Evolutionary conservation across 345 rosid genomes (phyloP).

Genomic region (Arabis alpina): DNA sequence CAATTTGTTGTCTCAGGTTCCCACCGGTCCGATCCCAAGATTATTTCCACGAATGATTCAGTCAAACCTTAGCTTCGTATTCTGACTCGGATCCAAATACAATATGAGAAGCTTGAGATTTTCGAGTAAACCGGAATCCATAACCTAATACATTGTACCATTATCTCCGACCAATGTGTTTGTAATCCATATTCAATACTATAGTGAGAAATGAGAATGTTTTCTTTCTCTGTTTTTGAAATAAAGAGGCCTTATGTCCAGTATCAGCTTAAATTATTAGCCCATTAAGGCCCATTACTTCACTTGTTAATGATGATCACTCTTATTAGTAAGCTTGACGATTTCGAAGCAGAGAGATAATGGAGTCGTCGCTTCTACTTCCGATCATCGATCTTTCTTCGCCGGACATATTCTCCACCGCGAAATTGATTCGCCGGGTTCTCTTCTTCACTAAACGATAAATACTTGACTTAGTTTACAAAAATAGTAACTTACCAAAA

Average conservation of each 20-base stretch:
- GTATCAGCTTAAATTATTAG: no score
- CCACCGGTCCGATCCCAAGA: slow-evolving; percentile 64
- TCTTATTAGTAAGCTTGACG: no score
- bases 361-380: slow-evolving; percentile 44
- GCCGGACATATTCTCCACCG: slow-evolving; percentile 47
- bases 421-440: slow-evolving; percentile 57
- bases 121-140: background rate
- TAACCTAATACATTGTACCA: no score
- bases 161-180: no score
- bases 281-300: no score
- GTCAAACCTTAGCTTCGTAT: slow-evolving; percentile 43
- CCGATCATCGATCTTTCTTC: slow-evolving; percentile 58
- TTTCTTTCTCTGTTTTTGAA: no score
- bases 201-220: no score
- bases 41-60: slow-evolving; percentile 62
- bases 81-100: slow-evolving; percentile 11
- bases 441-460: no score
- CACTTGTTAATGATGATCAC: no score
- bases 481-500: background rate
- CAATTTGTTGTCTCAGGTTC: slow-evolving; percentile 52
- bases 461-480: background rate
- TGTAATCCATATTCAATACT: no score
- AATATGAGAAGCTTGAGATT: slow-evolving; percentile 2
- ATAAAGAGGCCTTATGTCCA: no score
- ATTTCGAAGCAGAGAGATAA: no score